A percentile compares a stretch with the other conserved stretches of the same genome.
Evolutionary conservation across 139 green algal genomes (phyloP).

Genomic region (Mesotaenium endlicherianum): DNA sequence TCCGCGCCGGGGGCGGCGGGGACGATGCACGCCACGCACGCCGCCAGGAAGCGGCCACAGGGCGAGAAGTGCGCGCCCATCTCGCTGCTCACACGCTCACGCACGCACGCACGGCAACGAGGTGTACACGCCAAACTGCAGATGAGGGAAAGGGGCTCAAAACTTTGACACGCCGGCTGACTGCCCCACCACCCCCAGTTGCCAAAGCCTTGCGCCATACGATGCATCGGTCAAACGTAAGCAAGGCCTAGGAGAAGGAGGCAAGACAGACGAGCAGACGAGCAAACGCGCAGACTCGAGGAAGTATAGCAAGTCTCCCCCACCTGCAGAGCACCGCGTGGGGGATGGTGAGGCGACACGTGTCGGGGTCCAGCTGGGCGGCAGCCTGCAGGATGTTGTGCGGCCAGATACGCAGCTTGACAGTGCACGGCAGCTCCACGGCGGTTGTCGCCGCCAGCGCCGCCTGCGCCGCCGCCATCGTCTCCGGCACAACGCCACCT

Average conservation of each 20-base stretch:
- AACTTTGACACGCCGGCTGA: neutral
- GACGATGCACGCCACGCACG: slow-evolving; percentile 65
- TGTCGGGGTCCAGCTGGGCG: slow-evolving; percentile 30
- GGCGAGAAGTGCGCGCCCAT: slow-evolving; percentile 88
- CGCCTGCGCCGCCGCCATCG: slow-evolving; percentile 1
- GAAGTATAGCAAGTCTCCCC: neutral
- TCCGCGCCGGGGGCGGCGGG: neutral
- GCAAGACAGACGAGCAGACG: neutral
- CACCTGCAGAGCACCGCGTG: slow-evolving; percentile 75
- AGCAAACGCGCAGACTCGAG: neutral
- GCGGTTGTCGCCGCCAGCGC: slow-evolving; percentile 17
- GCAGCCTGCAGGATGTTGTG: slow-evolving; percentile 54
- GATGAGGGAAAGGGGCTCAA: neutral
- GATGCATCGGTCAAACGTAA: neutral
- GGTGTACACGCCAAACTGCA: neutral
- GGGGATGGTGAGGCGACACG: slow-evolving; percentile 58
- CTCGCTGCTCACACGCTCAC: slow-evolving; percentile 54
- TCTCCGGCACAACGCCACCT: neutral
- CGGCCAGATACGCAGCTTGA: slow-evolving; percentile 74
- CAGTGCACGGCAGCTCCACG: slow-evolving; percentile 63
- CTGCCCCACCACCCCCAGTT: neutral
- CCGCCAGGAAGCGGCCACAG: slow-evolving; percentile 73
- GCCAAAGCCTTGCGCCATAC: neutral
- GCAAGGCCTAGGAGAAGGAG: neutral
- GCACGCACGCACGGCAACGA: no score